Evolutionary conservation across 305 asterid species (phyloP).

Genomic region (Fraxinus nigra): DNA sequence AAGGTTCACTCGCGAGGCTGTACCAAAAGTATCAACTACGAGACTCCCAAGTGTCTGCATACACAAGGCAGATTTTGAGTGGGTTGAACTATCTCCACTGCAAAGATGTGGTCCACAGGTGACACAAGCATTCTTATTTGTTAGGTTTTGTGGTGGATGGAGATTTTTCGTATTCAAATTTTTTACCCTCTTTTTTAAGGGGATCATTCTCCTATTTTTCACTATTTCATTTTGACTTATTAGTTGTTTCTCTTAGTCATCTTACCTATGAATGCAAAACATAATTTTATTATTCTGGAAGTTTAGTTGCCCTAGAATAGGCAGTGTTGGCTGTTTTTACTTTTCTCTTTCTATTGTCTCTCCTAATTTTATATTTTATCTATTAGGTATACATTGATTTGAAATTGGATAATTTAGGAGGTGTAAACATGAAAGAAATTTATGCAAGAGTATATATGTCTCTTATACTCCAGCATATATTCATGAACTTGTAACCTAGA

Average conservation of each 20-base stretch:
- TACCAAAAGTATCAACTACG: constrained; percentile 66
- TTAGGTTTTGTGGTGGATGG: constrained; percentile 15
- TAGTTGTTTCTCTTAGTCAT: neutral
- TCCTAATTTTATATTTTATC: neutral
- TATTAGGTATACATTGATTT: constrained; percentile 1
- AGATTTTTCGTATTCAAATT: neutral
- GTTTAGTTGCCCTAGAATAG: neutral
- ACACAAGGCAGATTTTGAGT: constrained; percentile 87
- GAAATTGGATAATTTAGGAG: constrained; percentile 12
- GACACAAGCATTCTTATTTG: constrained; percentile 26
- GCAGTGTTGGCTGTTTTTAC: neutral
- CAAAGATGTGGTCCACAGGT: constrained; percentile 91
- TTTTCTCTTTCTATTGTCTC: neutral
- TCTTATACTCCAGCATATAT: constrained; percentile 10
- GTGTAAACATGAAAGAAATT: neutral
- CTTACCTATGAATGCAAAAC: constrained; percentile 18
- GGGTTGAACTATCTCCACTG: constrained; percentile 89
- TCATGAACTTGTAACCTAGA: constrained; percentile 11
- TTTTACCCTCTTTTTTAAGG: neutral
- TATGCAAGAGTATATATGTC: neutral
- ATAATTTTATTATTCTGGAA: constrained; percentile 7
- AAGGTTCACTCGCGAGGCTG: constrained; percentile 78
- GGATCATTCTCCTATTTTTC: constrained; percentile 7
- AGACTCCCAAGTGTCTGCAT: constrained; percentile 83
- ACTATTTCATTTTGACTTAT: neutral